Evolutionary conservation across 352 stramenopile genomes (phyloP).

Genomic region (Pythium plurisporium): DNA sequence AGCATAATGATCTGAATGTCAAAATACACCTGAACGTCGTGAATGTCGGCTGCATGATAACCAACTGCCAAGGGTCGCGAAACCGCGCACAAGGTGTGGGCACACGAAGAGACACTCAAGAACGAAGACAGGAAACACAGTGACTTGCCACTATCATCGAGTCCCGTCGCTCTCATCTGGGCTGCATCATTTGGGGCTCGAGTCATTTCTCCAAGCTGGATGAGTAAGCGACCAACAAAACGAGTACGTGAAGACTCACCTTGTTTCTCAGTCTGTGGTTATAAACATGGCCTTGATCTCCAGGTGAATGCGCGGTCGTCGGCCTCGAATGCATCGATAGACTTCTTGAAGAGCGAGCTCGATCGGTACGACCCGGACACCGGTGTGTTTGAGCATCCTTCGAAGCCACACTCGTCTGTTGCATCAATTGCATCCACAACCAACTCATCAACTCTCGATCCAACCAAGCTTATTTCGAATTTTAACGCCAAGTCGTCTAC

Average conservation of each 20-base stretch:
- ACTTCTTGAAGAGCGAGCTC: conserved; percentile 53
- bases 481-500: conserved; percentile 3
- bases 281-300: background rate
- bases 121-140: no score
- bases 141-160: no score
- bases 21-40: conserved; percentile 9
- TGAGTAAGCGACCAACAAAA: conserved; percentile 52
- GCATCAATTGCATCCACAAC: conserved; percentile 15
- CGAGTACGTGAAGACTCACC: conserved; percentile 26
- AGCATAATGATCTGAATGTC: background rate
- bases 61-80: conserved; percentile 38
- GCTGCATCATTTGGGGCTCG: no score
- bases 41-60: conserved; percentile 1
- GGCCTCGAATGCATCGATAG: conserved; percentile 35
- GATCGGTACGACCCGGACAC: conserved; percentile 54
- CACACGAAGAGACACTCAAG: conserved; percentile 16
- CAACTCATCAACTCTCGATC: conserved; percentile 5
- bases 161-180: background rate
- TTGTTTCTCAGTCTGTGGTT: background rate
- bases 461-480: conserved; percentile 10
- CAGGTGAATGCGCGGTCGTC: conserved; percentile 6
- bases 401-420: conserved; percentile 9
- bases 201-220: conserved; percentile 6
- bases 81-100: conserved; percentile 12
- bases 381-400: conserved; percentile 13